These are phyloP conservation scores for Nymphaea thermarum DNA, from an alignment of 164 flowering plant species.

Conservation along the genomic window DNA sequence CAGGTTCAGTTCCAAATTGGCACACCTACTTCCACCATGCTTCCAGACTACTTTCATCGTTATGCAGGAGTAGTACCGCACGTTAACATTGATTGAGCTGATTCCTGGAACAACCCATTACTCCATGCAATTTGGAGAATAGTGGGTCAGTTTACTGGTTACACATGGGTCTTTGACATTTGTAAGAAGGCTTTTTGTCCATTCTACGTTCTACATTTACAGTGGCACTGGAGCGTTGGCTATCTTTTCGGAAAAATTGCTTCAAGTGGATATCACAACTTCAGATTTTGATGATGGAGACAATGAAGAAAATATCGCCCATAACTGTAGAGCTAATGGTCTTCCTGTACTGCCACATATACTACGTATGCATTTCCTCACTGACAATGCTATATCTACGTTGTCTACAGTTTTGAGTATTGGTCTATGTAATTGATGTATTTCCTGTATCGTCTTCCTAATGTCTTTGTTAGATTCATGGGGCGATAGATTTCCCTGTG, in stretches of 20 bases:
- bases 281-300: constrained; percentile 84
- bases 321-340: constrained; percentile 68
- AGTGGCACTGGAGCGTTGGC: constrained; percentile 99
- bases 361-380: constrained; percentile 44
- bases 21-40: too few species aligned
- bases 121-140: too few species aligned
- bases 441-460: neutral
- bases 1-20: too few species aligned
- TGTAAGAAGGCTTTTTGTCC: neutral
- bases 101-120: too few species aligned
- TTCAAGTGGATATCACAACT: constrained; percentile 72
- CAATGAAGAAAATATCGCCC: constrained; percentile 76
- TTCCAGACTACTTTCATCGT: too few species aligned
- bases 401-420: too few species aligned
- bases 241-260: constrained; percentile 54
- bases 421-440: neutral
- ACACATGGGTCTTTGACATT: neutral
- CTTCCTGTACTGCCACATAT: constrained; percentile 69
- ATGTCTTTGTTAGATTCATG: constrained; percentile 64
- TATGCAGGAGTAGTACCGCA: too few species aligned
- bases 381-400: neutral
- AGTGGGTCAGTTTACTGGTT: neutral
- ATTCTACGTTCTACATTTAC: constrained; percentile 12
- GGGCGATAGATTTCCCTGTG: constrained; percentile 70
- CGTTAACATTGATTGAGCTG: neutral